phyloP scores from a whole-genome alignment of 805 yeast genomes.

The Tetrapisispora nanseiensis region DNA sequence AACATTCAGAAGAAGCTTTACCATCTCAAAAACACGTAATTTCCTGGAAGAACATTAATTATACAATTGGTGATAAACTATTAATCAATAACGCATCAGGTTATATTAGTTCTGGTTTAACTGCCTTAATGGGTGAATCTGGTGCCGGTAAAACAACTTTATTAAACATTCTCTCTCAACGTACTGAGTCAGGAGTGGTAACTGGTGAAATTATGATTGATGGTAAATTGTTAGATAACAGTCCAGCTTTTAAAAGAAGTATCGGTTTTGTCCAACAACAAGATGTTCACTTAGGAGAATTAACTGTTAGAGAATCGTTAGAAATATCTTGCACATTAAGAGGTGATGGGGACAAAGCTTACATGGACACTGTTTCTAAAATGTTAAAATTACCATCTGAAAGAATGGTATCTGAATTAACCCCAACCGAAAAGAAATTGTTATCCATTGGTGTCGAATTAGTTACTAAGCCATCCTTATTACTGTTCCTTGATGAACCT shows the following conservation, averaged over 20 bases:
- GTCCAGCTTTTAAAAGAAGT: conserved; percentile 47
- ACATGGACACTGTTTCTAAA: conserved; percentile 34
- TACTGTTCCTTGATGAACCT: conserved; percentile 81
- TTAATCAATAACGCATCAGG: conserved; percentile 44
- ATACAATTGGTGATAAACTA: conserved; percentile 34
- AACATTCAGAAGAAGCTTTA: not conserved
- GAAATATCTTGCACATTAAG: conserved; percentile 70
- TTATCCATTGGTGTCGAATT: conserved; percentile 91
- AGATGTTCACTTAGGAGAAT: conserved; percentile 78
- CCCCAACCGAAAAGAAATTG: conserved; percentile 74
- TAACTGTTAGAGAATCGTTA: conserved; percentile 96
- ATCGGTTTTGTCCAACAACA: conserved; percentile 97
- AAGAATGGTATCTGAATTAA: conserved; percentile 69
- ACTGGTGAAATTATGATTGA: conserved; percentile 64
- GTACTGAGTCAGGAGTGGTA: conserved; percentile 65
- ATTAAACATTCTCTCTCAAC: conserved; percentile 82
- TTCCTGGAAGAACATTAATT: conserved; percentile 54
- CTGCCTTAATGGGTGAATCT: conserved; percentile 96
- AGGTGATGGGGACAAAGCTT: conserved; percentile 79
- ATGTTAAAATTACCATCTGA: conserved; percentile 39
- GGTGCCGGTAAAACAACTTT: conserved; percentile 98
- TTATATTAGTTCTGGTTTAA: conserved; percentile 58
- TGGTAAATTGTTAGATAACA: conserved; percentile 41
- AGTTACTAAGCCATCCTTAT: conserved; percentile 78
- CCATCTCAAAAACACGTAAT: conserved; percentile 36